Evolutionary conservation across 352 stramenopile species (phyloP).

Genomic region (Proteromonas lacertae): DNA sequence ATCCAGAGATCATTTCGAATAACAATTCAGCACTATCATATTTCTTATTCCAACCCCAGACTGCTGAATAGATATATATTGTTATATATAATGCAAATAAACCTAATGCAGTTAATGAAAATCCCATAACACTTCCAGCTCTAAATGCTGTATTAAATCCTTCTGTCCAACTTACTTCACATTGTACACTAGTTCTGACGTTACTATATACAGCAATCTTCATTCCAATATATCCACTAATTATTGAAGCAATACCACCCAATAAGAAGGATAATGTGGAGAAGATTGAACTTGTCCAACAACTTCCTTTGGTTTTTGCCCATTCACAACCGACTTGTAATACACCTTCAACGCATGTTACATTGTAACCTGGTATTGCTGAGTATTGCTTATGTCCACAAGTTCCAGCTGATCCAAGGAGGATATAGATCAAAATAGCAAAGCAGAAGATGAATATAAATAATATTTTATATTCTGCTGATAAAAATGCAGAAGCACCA

Average conservation of each 20-base stretch:
- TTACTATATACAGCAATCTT: slow-evolving; percentile 95
- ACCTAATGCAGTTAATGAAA: slow-evolving; percentile 72
- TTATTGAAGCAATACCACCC: slow-evolving; percentile 81
- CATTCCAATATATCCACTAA: slow-evolving; percentile 91
- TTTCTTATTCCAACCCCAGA: slow-evolving; percentile 24
- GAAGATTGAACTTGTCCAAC: slow-evolving; percentile 48
- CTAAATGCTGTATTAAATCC: slow-evolving; percentile 80
- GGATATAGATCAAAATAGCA: slow-evolving; percentile 22
- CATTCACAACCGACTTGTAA: slow-evolving; percentile 2
- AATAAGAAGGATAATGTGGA: slow-evolving; percentile 83
- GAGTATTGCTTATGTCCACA: slow-evolving; percentile 44
- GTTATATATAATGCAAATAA: slow-evolving; percentile 84
- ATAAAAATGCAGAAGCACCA: slow-evolving; percentile 80
- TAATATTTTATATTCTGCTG: slow-evolving; percentile 88
- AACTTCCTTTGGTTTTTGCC: slow-evolving; percentile 7
- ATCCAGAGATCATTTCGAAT: slow-evolving; percentile 83
- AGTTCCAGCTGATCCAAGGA: slow-evolving; percentile 33
- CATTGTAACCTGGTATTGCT: slow-evolving; percentile 20
- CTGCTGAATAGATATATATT: slow-evolving; percentile 54
- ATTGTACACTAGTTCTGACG: slow-evolving; percentile 79
- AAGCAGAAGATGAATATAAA: slow-evolving; percentile 69
- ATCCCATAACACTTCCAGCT: slow-evolving; percentile 92
- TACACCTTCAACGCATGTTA: too few species aligned
- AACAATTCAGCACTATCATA: slow-evolving; percentile 34
- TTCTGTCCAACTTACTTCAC: slow-evolving; percentile 63